These are phyloP conservation scores for Termitomyces sp. DNA, from an alignment of 768 basidiomycete genomes.

Conservation along the genomic window DNA sequence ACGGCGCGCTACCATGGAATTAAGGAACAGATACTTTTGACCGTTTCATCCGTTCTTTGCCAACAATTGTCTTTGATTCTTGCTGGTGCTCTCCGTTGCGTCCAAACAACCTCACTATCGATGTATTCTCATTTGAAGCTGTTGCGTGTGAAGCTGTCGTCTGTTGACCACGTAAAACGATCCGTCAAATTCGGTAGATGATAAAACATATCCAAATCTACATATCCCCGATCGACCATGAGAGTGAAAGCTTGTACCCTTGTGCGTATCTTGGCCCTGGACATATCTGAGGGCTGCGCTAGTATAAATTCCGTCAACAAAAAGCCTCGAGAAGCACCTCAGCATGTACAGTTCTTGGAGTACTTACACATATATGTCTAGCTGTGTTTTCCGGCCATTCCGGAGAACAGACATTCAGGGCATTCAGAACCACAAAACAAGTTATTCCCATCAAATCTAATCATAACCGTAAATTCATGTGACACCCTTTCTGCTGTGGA, in stretches of 20 bases:
- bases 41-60: background rate
- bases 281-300: background rate
- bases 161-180: background rate
- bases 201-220: background rate
- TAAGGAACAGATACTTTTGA: background rate
- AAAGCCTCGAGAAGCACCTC: background rate
- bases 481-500: background rate
- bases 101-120: background rate
- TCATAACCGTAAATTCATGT: background rate
- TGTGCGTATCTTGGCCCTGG: background rate
- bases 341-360: background rate
- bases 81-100: background rate
- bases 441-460: conserved; percentile 6
- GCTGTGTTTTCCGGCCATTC: conserved; percentile 1
- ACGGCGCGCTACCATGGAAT: background rate
- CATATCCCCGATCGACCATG: background rate
- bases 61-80: background rate
- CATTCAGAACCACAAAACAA: background rate
- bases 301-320: background rate
- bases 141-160: background rate
- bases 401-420: conserved; percentile 1
- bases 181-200: conserved; percentile 8
- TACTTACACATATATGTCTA: background rate
- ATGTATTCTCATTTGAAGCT: background rate
- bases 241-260: no score